Evolutionary conservation across 2,329 filamentous ascomycete species (phyloP).

Genomic region (Calonectria henricotiae): DNA sequence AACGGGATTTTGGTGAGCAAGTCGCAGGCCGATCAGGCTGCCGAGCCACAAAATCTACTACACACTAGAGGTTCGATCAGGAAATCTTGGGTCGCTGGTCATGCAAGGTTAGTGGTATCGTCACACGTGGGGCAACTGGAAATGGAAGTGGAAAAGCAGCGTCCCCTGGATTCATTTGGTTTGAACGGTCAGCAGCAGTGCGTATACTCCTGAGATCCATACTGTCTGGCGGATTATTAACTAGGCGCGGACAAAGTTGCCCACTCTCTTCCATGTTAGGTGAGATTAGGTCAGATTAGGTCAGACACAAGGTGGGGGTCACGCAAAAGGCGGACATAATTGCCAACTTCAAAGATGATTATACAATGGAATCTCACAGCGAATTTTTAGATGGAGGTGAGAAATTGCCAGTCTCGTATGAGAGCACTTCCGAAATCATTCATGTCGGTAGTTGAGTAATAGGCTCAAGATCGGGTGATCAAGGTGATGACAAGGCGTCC

Average conservation of each 20-base stretch:
- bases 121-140: background rate
- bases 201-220: no score
- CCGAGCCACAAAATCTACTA: background rate
- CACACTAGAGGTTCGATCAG: background rate
- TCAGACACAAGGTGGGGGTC: background rate
- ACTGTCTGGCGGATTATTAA: background rate
- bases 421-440: background rate
- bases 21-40: background rate
- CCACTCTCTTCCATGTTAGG: background rate
- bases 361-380: background rate
- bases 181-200: background rate
- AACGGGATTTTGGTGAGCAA: background rate
- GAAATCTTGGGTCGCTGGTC: background rate
- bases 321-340: background rate
- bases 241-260: slow-evolving; percentile 18
- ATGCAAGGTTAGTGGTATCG: no score
- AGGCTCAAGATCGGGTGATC: no score
- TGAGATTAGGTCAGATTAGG: slow-evolving; percentile 3
- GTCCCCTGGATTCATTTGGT: background rate
- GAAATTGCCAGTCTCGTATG: background rate
- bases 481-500: no score
- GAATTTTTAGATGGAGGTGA: background rate
- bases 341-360: background rate
- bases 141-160: background rate
- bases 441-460: background rate